A percentile compares a stretch with the other conserved stretches of the same genome.
These are phyloP conservation scores for Pichia nakasei DNA, from an alignment of 805 yeast species.

Conservation along the genomic window DNA sequence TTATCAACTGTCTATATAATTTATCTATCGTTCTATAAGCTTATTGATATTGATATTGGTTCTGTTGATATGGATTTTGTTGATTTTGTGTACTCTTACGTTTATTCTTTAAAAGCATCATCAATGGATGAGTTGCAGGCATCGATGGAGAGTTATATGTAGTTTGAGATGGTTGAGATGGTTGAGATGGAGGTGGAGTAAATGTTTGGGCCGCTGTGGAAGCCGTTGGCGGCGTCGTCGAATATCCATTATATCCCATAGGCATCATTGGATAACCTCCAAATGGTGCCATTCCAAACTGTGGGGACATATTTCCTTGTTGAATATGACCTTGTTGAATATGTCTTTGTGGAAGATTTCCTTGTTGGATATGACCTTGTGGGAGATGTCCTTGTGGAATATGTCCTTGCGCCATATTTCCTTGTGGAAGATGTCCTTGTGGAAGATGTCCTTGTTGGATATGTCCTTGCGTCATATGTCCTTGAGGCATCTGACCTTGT, in stretches of 20 bases:
- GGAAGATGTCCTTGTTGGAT: slow-evolving; percentile 10
- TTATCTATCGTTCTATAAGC: slow-evolving; percentile 33
- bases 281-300: background rate
- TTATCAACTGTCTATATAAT: slow-evolving; percentile 54
- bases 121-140: slow-evolving; percentile 11
- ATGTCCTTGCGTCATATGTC: background rate
- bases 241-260: no score
- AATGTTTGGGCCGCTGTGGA: no score
- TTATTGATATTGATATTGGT: no score
- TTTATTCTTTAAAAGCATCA: slow-evolving; percentile 12
- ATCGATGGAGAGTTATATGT: background rate
- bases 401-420: slow-evolving; percentile 9
- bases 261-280: no score
- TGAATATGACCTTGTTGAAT: background rate
- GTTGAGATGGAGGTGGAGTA: background rate
- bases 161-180: background rate
- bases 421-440: background rate
- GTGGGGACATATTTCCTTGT: no score
- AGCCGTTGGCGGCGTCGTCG: no score
- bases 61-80: no score
- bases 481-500: slow-evolving; percentile 1
- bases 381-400: background rate
- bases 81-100: slow-evolving; percentile 2
- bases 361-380: slow-evolving; percentile 10
- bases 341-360: background rate